These are phyloP conservation scores for Lindgomyces ingoldianus DNA, from an alignment of 495 filamentous ascomycete species.

Conservation along the genomic window DNA sequence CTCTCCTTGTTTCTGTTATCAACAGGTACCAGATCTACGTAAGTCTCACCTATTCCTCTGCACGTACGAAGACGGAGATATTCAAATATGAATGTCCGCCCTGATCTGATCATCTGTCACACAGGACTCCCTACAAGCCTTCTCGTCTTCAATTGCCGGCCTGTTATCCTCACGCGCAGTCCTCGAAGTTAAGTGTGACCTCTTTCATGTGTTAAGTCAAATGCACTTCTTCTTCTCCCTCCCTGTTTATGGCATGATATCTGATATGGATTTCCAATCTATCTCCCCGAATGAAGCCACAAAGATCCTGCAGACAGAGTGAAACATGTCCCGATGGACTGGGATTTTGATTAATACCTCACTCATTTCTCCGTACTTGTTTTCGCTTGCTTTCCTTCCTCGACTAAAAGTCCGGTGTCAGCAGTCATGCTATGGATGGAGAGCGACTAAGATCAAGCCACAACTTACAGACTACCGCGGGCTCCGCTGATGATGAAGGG, in stretches of 20 bases:
- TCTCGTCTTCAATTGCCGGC: slow-evolving; percentile 89
- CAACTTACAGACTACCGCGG: no score
- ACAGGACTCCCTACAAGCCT: slow-evolving; percentile 93
- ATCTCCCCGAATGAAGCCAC: background rate
- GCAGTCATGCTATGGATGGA: no score
- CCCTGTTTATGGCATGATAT: background rate
- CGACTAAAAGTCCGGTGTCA: no score
- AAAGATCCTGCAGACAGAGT: background rate
- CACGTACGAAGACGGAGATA: background rate
- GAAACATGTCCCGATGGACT: background rate
- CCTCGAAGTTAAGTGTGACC: slow-evolving; percentile 65
- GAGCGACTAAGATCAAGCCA: no score
- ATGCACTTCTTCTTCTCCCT: background rate
- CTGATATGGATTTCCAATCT: background rate
- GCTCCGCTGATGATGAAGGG: no score
- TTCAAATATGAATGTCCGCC: no score
- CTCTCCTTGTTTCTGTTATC: background rate
- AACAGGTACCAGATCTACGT: slow-evolving; percentile 76
- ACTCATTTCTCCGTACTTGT: background rate
- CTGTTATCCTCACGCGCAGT: slow-evolving; percentile 86
- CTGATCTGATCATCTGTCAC: slow-evolving; percentile 21
- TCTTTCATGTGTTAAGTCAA: background rate
- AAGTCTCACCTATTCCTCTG: slow-evolving; percentile 17
- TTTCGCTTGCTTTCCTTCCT: no score
- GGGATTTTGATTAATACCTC: slow-evolving; percentile 19